These are phyloP conservation scores for Globisporangium viniferum DNA, from an alignment of 352 stramenopile species.

Conservation along the genomic window DNA sequence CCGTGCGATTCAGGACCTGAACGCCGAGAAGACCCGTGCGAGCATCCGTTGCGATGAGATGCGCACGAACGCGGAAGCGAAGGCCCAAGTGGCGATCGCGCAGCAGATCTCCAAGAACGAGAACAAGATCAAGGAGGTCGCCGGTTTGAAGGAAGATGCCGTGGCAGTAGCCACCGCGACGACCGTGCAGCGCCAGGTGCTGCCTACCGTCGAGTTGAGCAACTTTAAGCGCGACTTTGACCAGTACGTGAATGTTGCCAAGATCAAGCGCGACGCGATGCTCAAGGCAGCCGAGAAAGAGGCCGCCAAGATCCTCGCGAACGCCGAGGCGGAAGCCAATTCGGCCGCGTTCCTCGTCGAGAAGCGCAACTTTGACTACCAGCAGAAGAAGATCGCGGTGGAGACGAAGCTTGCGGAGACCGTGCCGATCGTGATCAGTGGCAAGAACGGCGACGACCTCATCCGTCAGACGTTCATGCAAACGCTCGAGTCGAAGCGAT, in stretches of 20 bases:
- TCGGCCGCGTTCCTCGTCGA: constrained; percentile 53
- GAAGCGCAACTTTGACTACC: constrained; percentile 77
- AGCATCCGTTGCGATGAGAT: constrained; percentile 83
- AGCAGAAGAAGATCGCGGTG: constrained; percentile 64
- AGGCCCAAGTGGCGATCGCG: constrained; percentile 69
- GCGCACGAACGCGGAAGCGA: constrained; percentile 68
- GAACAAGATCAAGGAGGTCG: constrained; percentile 56
- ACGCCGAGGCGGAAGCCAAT: constrained; percentile 57
- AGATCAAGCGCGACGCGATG: constrained; percentile 59
- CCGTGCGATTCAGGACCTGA: constrained; percentile 70
- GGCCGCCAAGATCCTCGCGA: constrained; percentile 46
- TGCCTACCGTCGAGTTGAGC: constrained; percentile 50
- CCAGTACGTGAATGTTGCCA: constrained; percentile 63
- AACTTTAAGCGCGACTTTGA: constrained; percentile 58
- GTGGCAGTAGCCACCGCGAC: constrained; percentile 46
- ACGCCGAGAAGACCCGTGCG: constrained; percentile 57
- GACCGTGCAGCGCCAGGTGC: constrained; percentile 56
- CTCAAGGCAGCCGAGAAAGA: constrained; percentile 67
- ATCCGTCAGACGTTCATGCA: constrained; percentile 23
- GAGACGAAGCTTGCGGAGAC: constrained; percentile 51
- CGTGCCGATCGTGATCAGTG: constrained; percentile 70
- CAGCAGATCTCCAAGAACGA: no score
- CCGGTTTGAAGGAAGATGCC: constrained; percentile 65
- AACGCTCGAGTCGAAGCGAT: no score
- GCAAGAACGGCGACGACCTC: constrained; percentile 79